phyloP scores from a whole-genome alignment of 2,329 filamentous ascomycete species.

The Colletotrichum higginsianum region DNA sequence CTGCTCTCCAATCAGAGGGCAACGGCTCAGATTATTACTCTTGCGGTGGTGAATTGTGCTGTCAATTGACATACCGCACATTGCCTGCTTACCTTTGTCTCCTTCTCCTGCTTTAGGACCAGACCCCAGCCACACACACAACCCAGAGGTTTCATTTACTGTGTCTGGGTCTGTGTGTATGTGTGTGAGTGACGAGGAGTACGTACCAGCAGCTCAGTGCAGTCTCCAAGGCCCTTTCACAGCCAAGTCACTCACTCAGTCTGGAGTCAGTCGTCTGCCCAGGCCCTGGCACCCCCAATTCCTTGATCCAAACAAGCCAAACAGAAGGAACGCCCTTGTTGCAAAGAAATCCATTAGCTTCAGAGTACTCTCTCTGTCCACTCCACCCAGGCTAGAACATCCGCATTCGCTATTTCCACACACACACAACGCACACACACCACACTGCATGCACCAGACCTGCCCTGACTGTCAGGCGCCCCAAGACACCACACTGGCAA shows the following conservation, averaged over 20 bases:
- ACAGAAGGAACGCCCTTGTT: background rate
- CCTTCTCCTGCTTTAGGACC: background rate
- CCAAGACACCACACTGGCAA: slow-evolving; percentile 5
- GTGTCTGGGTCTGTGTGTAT: background rate
- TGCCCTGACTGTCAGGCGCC: background rate
- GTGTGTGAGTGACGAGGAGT: background rate
- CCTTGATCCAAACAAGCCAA: background rate
- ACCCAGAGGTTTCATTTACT: background rate
- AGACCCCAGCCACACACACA: background rate
- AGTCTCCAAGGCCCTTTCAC: background rate
- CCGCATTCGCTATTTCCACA: background rate
- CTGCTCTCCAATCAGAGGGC: background rate
- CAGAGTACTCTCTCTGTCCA: no score
- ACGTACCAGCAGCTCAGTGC: background rate
- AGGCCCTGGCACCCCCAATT: background rate
- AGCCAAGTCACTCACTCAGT: background rate
- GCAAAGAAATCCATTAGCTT: background rate
- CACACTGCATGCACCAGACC: background rate
- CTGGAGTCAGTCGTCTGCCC: background rate
- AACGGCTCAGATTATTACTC: background rate
- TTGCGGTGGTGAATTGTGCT: background rate
- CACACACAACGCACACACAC: background rate
- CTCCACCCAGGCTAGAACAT: background rate
- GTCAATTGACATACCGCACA: background rate
- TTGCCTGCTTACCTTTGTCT: background rate